Percentiles rank a stretch among this genome's conserved stretches.
Evolutionary conservation across 768 basidiomycete species (phyloP).

Genomic region (Mycena belliarum): DNA sequence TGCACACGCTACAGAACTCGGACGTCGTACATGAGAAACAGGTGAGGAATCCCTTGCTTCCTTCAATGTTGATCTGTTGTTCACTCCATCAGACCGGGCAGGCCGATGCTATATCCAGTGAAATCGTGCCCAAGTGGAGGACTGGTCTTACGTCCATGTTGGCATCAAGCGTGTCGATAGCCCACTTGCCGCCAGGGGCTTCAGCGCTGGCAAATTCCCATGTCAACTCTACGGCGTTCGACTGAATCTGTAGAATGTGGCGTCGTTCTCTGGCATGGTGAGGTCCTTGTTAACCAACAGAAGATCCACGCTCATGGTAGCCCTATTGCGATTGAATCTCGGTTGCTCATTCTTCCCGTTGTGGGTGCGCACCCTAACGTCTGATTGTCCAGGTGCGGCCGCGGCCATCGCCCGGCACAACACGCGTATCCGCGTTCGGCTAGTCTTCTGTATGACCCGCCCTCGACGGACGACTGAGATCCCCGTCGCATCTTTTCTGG

Average conservation of each 20-base stretch:
- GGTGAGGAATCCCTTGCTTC: neutral
- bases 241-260: neutral
- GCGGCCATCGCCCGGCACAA: neutral
- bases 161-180: neutral
- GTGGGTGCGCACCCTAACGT: neutral
- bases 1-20: neutral
- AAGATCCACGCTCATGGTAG: neutral
- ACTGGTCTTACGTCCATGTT: neutral
- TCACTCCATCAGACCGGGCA: neutral
- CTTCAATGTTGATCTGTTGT: neutral
- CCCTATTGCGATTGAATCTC: neutral
- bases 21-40: neutral
- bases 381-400: neutral
- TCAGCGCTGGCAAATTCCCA: neutral
- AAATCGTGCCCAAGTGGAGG: neutral
- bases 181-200: neutral
- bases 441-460: neutral
- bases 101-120: neutral
- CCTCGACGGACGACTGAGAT: neutral
- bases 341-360: neutral
- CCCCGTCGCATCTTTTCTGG: neutral
- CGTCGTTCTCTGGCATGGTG: neutral
- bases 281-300: neutral
- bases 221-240: constrained; percentile 6
- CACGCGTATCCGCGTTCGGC: neutral